These are phyloP conservation scores for Hypoxylon sp. DNA, from an alignment of 2,329 filamentous ascomycete genomes.

Conservation along the genomic window DNA sequence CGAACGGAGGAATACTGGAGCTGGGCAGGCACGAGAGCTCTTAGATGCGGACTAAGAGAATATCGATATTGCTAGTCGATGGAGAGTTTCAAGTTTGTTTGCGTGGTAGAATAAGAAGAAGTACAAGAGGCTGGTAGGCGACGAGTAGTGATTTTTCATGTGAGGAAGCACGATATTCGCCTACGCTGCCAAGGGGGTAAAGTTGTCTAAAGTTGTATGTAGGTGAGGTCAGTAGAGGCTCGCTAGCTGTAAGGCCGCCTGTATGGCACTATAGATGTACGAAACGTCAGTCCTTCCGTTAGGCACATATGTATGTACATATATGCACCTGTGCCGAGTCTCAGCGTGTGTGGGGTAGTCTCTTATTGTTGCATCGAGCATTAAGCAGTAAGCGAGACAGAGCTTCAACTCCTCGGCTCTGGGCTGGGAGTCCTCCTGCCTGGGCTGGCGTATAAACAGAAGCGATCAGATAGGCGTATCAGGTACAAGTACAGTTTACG, in stretches of 20 bases:
- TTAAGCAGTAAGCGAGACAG: slow-evolving; percentile 29
- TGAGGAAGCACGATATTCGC: neutral
- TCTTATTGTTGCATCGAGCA: neutral
- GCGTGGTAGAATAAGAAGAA: neutral
- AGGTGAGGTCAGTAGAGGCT: neutral
- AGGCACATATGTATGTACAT: no score
- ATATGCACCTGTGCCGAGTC: no score
- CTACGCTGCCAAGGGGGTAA: neutral
- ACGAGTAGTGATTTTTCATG: neutral
- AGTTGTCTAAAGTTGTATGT: neutral
- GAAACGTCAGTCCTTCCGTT: slow-evolving; percentile 28
- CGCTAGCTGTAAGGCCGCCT: slow-evolving; percentile 7
- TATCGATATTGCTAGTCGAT: slow-evolving; percentile 29
- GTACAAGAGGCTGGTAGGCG: neutral
- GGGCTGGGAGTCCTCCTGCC: no score
- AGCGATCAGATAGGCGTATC: slow-evolving; percentile 15
- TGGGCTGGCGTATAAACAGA: no score
- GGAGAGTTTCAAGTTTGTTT: slow-evolving; percentile 5
- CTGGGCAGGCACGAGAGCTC: slow-evolving; percentile 10
- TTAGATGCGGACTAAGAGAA: slow-evolving; percentile 14
- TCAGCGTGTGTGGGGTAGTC: neutral
- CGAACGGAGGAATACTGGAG: neutral
- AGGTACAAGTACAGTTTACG: neutral
- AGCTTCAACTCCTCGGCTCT: neutral
- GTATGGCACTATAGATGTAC: slow-evolving; percentile 5